Base-by-base conservation (phyloP, 805 yeast genomes). In the Ogataea minuta region DNA sequence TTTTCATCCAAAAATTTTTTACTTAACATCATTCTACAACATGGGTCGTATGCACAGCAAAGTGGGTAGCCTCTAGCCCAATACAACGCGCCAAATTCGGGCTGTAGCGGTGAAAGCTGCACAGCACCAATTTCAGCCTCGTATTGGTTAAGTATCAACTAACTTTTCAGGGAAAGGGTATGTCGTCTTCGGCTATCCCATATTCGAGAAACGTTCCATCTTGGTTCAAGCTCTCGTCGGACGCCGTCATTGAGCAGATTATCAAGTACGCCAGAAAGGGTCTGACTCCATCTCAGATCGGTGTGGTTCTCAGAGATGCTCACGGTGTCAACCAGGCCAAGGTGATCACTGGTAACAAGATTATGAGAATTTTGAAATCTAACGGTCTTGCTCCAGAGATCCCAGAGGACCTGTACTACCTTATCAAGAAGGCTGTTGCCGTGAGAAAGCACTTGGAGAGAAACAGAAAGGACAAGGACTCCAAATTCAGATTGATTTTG, bases 381-480 rank as follows among this genome's bases (percentile, higher is more conserved):
- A 89, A 90, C 81, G 99, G 99, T 84, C 87, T 93, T 68, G 99
- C 98, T 68, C 98, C 99, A 74, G 99, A 93, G 78, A 85, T 93
- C 68, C 99, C 99, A 76, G 99, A 93, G 83, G 99, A 93, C 74
- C 84, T 93, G 67, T 93, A 93, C 93, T 90, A 76, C 77, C 84
- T 93, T 76, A 93, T 93, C 71, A 93, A 91, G 89, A 93, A 93
- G 84, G 99, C 99, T 70, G 98, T 93, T 67, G 68, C 97, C 59
- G 96, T 95, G 74, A 93, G 99, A 89, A 93, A 93, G 87, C 99
- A 93, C 78, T 84, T 93, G 71, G 99, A 93, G 80, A 87, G 95
- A 78, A 93, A 93, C 97, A 90, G 99, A 87, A 93, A 93, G 84
- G 99, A 93, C 79, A 91, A 93, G 84, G 99, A 93, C 79, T 93